A percentile compares a stretch with the other conserved stretches of the same genome.
Evolutionary conservation across 768 basidiomycete species (phyloP).

Genomic region (Lactarius hengduanensis): DNA sequence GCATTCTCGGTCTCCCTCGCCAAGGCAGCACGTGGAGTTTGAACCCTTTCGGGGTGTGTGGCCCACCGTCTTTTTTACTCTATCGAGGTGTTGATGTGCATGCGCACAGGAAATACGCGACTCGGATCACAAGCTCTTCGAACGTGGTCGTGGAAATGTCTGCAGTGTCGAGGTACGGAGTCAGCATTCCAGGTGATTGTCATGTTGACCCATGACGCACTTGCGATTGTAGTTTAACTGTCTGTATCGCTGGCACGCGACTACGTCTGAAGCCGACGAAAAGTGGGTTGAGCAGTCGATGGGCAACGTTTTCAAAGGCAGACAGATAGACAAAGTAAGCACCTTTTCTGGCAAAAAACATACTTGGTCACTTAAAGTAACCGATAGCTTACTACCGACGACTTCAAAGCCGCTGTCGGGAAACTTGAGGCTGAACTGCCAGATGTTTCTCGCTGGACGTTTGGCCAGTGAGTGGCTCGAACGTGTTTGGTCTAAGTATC

Average conservation of each 20-base stretch:
- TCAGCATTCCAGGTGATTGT: background rate
- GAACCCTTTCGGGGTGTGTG: conserved; percentile 63
- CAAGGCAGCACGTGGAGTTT: conserved; percentile 76
- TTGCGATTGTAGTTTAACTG: conserved; percentile 64
- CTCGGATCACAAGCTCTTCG: conserved; percentile 62
- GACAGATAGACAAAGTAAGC: conserved; percentile 42
- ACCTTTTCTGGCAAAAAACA: background rate
- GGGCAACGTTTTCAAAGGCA: conserved; percentile 51
- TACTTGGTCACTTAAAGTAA: background rate
- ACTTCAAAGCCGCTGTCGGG: conserved; percentile 51
- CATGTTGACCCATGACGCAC: background rate
- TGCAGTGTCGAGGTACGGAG: conserved; percentile 71
- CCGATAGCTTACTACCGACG: conserved; percentile 40
- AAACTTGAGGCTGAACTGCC: conserved; percentile 43
- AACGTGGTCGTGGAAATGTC: conserved; percentile 77
- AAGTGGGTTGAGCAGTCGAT: conserved; percentile 62
- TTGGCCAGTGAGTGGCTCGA: conserved; percentile 49
- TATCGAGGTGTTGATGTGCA: background rate
- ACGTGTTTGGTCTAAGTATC: no score
- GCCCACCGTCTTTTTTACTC: background rate
- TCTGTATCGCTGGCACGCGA: conserved; percentile 85
- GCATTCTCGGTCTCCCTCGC: conserved; percentile 75
- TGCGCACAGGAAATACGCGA: conserved; percentile 59
- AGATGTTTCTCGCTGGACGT: conserved; percentile 61
- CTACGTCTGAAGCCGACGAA: conserved; percentile 70